Base-by-base conservation (phyloP, 768 basidiomycete species). In the Daedaleopsis sinensis region DNA sequence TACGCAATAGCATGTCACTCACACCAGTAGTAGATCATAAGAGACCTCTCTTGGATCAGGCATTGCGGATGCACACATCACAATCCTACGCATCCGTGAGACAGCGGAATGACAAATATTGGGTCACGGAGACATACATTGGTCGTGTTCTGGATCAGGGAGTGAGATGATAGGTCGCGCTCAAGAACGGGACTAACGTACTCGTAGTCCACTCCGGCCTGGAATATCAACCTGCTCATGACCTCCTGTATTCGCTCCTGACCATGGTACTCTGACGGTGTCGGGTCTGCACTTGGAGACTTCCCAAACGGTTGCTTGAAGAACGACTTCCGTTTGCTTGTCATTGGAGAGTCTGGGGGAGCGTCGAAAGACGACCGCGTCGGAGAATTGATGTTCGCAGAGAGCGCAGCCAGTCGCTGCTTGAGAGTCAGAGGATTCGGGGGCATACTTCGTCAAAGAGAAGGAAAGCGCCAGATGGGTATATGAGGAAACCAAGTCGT, bases 171-270 rank as follows among this genome's bases (percentile, higher is more conserved):
- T 35, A 15, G 18, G 61, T 37, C 18, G 52, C 21, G 43, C 7
- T 23, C 21, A 37, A 47, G 54, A 51, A 64, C 52, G 53, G 46
- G 37, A 18, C 49, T 38, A 11, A 80, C 89, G 70, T 67, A 95
- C 93, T 94, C 92, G 65, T 86, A 94, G 76, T 95, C 93, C 59
- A 93, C 89, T 2, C 93, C 93, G 47, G 93, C 93, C 71, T 93
- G 93, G 67, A 90, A 93, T 48, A 94, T 92, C 76, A 94, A 79
- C 71, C 79, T 85, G 42, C 76, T 70, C 78, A 94, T 82, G 32
- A 89, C 82, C 16, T 86, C 82, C 63, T 90, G 87, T 13, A 91
- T 73, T 61, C 75, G 77, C 47, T 84, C 80, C 53, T 71, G 70
- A 61, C 70, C 71, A 55, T 67, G 52, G 27, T 51, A 58, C 62